Percentiles rank a stretch among this genome's conserved stretches.
Evolutionary conservation across 768 basidiomycete genomes (phyloP).

Genomic region (Hebeloma cylindrosporum): DNA sequence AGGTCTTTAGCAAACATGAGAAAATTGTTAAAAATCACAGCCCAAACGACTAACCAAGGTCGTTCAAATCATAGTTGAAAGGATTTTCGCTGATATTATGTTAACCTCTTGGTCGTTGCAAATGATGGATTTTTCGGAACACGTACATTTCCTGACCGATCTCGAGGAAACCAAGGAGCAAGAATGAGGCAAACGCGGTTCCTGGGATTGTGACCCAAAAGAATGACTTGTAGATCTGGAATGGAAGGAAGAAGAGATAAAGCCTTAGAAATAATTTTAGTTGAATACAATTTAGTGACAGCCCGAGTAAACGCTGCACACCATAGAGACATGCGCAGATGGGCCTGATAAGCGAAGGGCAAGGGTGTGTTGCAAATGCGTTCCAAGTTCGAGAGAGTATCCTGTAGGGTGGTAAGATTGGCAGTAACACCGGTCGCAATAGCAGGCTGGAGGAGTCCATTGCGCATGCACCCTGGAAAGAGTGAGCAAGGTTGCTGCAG

Average conservation of each 20-base stretch:
- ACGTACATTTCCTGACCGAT: constrained; percentile 64
- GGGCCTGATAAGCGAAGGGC: constrained; percentile 71
- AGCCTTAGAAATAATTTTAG: constrained; percentile 34
- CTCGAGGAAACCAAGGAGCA: constrained; percentile 66
- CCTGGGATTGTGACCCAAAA: constrained; percentile 56
- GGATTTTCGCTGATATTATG: constrained; percentile 56
- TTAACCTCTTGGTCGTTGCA: too few species aligned
- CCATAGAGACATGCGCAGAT: constrained; percentile 65
- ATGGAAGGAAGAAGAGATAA: constrained; percentile 47
- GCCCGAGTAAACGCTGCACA: constrained; percentile 42
- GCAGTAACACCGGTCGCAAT: constrained; percentile 51
- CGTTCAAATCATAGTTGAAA: constrained; percentile 67
- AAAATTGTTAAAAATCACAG: not conserved
- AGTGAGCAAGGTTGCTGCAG: constrained; percentile 1
- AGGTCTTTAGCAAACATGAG: constrained; percentile 41
- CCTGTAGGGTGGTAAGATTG: constrained; percentile 50
- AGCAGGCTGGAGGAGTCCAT: constrained; percentile 49
- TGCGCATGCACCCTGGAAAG: constrained; percentile 36
- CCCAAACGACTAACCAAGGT: constrained; percentile 45
- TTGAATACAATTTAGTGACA: constrained; percentile 37
- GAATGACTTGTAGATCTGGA: constrained; percentile 50
- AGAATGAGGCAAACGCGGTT: constrained; percentile 62
- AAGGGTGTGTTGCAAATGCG: constrained; percentile 65
- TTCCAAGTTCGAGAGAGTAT: constrained; percentile 59
- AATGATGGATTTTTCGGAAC: too few species aligned